Percentiles rank a stretch among this genome's conserved stretches.
These are phyloP conservation scores for Tetrapisispora nanseiensis DNA, from an alignment of 805 yeast species.

Conservation along the genomic window DNA sequence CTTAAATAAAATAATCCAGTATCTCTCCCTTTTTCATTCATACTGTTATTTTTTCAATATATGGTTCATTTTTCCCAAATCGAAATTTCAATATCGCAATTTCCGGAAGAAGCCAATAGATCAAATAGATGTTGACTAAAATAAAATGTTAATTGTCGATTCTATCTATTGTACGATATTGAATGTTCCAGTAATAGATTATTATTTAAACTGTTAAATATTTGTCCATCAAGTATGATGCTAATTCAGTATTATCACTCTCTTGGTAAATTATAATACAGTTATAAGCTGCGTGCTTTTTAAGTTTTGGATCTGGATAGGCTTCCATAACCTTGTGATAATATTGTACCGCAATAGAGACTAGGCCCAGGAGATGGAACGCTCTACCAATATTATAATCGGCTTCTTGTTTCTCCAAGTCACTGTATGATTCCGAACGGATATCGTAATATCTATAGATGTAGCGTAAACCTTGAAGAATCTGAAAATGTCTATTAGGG, in stretches of 20 bases:
- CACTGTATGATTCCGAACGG: conserved; percentile 31
- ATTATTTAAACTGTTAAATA: conserved; percentile 46
- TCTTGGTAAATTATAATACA: conserved; percentile 62
- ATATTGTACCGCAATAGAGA: conserved; percentile 59
- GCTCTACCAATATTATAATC: conserved; percentile 76
- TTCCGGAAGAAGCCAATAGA: neutral
- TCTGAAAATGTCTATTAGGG: conserved; percentile 73
- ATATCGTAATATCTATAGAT: conserved; percentile 58
- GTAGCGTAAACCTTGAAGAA: conserved; percentile 78
- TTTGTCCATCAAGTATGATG: conserved; percentile 53
- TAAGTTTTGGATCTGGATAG: conserved; percentile 49
- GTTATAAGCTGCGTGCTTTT: conserved; percentile 79
- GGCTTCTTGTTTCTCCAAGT: conserved; percentile 58
- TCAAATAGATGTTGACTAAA: no score
- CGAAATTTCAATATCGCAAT: neutral
- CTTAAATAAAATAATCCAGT: neutral
- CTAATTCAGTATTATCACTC: conserved; percentile 61
- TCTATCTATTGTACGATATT: no score
- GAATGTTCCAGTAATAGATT: no score
- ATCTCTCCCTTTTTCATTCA: neutral
- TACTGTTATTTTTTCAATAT: neutral
- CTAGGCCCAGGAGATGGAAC: conserved; percentile 74
- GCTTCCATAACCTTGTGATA: conserved; percentile 59
- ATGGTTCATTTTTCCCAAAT: neutral
- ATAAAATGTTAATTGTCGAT: no score